Evolutionary conservation across 2,329 filamentous ascomycete genomes (phyloP).

Genomic region (Leptographium radiaticola): DNA sequence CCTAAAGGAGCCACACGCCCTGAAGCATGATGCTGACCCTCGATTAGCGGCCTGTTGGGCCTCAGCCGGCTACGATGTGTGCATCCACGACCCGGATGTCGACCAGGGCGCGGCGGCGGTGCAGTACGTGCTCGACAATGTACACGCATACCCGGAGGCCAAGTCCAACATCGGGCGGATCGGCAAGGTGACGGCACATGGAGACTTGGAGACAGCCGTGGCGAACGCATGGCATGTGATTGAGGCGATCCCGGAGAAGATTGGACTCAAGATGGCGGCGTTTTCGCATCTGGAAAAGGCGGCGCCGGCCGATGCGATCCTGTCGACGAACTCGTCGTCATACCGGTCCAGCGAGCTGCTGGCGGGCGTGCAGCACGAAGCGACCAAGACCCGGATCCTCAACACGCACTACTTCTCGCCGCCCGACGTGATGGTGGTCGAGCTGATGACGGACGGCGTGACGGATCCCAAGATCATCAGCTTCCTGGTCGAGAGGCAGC

Average conservation of each 20-base stretch:
- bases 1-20: neutral
- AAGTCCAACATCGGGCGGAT: conserved; percentile 4
- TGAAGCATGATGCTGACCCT: neutral
- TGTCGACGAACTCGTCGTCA: conserved; percentile 19
- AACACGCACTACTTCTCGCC: conserved; percentile 24
- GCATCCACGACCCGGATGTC: conserved; percentile 26
- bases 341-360: conserved; percentile 18
- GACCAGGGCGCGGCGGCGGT: conserved; percentile 23
- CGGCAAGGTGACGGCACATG: conserved; percentile 18
- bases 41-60: neutral
- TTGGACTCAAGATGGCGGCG: conserved; percentile 17
- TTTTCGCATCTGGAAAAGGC: conserved; percentile 17
- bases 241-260: conserved; percentile 20
- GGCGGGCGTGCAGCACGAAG: conserved; percentile 9
- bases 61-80: conserved; percentile 27
- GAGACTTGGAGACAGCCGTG: conserved; percentile 26
- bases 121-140: conserved; percentile 25
- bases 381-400: conserved; percentile 15
- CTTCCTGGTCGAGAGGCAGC: conserved; percentile 9
- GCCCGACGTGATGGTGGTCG: conserved; percentile 18
- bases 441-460: conserved; percentile 21
- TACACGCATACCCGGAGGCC: conserved; percentile 15
- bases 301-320: conserved; percentile 16
- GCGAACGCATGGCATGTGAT: conserved; percentile 20
- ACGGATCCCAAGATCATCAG: conserved; percentile 17